These are phyloP conservation scores for Cystobasidium pallidum DNA, from an alignment of 1,284 basidiomycete species.

Conservation along the genomic window DNA sequence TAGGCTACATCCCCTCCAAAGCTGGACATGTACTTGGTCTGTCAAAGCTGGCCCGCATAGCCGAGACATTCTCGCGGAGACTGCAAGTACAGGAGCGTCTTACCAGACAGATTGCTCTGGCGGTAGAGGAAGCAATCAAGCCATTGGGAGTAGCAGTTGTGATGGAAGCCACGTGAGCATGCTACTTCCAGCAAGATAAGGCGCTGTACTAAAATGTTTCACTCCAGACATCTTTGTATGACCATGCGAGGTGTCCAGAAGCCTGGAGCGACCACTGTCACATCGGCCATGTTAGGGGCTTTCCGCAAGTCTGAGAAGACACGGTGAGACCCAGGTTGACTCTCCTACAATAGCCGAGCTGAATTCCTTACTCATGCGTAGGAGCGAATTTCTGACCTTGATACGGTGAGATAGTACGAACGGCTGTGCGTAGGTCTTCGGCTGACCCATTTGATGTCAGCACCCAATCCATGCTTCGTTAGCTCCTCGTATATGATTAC, in stretches of 20 bases:
- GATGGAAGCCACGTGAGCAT: slow-evolving; percentile 90
- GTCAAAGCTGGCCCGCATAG: slow-evolving; percentile 96
- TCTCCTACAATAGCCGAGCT: slow-evolving; percentile 49
- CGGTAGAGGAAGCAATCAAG: slow-evolving; percentile 94
- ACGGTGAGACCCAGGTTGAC: slow-evolving; percentile 69
- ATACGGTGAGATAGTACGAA: slow-evolving; percentile 15
- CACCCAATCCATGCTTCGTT: slow-evolving; percentile 31
- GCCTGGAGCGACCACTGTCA: slow-evolving; percentile 91
- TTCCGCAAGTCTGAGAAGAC: slow-evolving; percentile 98
- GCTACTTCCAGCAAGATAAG: background rate
- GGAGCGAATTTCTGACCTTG: slow-evolving; percentile 36
- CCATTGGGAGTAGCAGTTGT: slow-evolving; percentile 99
- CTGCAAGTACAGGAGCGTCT: slow-evolving; percentile 97
- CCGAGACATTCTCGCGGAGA: slow-evolving; percentile 94
- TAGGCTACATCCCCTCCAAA: slow-evolving; percentile 86
- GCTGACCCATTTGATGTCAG: background rate
- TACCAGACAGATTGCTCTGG: slow-evolving; percentile 95
- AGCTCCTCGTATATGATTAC: background rate
- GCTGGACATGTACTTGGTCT: slow-evolving; percentile 79
- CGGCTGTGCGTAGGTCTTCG: background rate
- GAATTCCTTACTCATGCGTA: background rate
- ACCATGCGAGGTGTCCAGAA: slow-evolving; percentile 99
- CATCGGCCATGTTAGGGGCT: slow-evolving; percentile 98
- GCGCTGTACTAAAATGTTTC: background rate
- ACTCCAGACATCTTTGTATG: slow-evolving; percentile 92